These are phyloP conservation scores for Claviceps africana DNA, from an alignment of 2,329 filamentous ascomycete species.

Conservation along the genomic window DNA sequence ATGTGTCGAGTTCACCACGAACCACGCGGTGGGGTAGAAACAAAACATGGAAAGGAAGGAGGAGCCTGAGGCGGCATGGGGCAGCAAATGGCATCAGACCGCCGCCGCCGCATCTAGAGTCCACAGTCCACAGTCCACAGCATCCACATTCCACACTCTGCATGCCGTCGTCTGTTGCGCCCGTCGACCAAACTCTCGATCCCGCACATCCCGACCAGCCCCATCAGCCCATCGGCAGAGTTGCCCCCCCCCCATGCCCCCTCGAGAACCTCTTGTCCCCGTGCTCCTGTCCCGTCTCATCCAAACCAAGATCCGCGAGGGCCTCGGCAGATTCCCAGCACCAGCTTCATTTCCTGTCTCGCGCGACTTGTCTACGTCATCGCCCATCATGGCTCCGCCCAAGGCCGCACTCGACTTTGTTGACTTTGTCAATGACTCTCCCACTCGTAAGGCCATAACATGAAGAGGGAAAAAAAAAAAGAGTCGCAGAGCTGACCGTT, in stretches of 20 bases:
- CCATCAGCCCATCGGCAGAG: neutral
- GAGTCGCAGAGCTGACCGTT: neutral
- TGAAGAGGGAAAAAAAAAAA: too few species aligned
- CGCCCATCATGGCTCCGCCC: slow-evolving; percentile 35
- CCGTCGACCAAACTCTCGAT: neutral
- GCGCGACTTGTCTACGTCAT: slow-evolving; percentile 15
- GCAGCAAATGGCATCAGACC: too few species aligned
- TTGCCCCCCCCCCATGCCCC: neutral
- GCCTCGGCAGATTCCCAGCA: neutral
- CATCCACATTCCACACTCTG: too few species aligned
- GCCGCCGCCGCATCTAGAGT: too few species aligned
- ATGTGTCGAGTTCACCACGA: too few species aligned
- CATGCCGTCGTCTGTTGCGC: too few species aligned
- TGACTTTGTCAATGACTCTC: slow-evolving; percentile 86
- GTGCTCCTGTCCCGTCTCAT: neutral
- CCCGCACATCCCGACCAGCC: neutral
- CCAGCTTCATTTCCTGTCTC: neutral
- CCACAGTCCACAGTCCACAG: too few species aligned
- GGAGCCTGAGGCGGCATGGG: too few species aligned
- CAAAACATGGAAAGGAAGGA: too few species aligned
- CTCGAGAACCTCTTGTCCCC: neutral
- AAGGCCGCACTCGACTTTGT: slow-evolving; percentile 66
- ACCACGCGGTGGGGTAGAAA: too few species aligned
- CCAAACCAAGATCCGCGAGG: neutral
- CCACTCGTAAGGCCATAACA: too few species aligned